phyloP scores from a whole-genome alignment of 495 filamentous ascomycete species.

The Collariella sp. region DNA sequence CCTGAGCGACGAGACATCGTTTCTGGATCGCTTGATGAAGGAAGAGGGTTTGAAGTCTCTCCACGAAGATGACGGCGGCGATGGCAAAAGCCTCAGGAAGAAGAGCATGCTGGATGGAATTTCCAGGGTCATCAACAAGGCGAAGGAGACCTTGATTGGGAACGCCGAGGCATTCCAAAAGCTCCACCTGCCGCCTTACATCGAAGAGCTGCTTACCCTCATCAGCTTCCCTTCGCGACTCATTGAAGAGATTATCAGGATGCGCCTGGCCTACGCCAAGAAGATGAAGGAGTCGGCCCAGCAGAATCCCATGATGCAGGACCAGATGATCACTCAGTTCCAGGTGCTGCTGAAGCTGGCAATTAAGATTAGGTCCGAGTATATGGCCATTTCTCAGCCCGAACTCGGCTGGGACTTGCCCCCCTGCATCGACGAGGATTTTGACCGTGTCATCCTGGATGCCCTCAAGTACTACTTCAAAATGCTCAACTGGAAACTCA shows the following conservation, averaged over 20 bases:
- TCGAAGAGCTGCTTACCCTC: conserved; percentile 87
- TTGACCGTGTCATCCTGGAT: conserved; percentile 90
- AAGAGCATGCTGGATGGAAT: conserved; percentile 83
- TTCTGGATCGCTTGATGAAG: conserved; percentile 95
- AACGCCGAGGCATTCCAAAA: conserved; percentile 81
- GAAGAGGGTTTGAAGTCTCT: conserved; percentile 90
- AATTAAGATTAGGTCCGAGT: conserved; percentile 83
- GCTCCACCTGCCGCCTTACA: conserved; percentile 90
- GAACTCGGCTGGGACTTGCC: conserved; percentile 93
- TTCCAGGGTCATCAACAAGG: conserved; percentile 77
- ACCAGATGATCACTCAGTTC: conserved; percentile 95
- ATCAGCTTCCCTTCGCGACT: conserved; percentile 95
- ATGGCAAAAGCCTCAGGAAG: conserved; percentile 34
- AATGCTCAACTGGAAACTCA: conserved; percentile 92
- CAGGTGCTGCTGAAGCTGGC: conserved; percentile 87
- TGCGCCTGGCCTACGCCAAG: conserved; percentile 83
- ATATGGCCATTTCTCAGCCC: conserved; percentile 70
- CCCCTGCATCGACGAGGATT: conserved; percentile 92
- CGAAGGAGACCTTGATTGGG: conserved; percentile 81
- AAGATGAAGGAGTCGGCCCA: conserved; percentile 85
- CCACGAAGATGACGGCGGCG: conserved; percentile 55
- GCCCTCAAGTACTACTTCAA: conserved; percentile 96
- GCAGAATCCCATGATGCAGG: conserved; percentile 81
- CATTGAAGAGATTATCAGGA: conserved; percentile 91
- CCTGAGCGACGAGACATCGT: conserved; percentile 78